These are phyloP conservation scores for Elsinoe batatas DNA, from an alignment of 2,329 filamentous ascomycete species.

Conservation along the genomic window DNA sequence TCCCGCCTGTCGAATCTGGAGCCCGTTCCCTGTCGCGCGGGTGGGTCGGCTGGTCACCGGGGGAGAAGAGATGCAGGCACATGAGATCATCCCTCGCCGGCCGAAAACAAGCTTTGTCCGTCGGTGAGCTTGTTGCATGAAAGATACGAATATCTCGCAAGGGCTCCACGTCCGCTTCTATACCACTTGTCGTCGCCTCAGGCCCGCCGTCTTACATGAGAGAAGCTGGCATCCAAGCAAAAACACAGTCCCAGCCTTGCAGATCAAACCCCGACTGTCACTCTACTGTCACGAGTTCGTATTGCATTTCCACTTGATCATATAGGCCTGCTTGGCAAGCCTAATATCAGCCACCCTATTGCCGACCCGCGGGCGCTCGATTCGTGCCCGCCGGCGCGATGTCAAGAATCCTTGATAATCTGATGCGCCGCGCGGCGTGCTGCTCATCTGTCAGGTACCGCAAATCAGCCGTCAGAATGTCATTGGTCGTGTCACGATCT, in stretches of 20 bases:
- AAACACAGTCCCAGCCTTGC: background rate
- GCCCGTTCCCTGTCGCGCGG: background rate
- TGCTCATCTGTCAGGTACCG: background rate
- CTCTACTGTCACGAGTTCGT: too few species aligned
- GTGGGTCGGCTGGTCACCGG: background rate
- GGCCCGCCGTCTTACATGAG: background rate
- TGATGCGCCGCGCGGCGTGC: slow-evolving; percentile 8
- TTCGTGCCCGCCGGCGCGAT: background rate
- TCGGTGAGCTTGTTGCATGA: background rate
- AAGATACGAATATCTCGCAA: background rate
- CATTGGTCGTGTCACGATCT: background rate
- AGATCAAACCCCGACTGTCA: background rate
- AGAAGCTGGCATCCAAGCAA: background rate
- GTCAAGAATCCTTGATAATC: background rate
- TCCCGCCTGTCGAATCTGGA: background rate
- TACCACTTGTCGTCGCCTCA: background rate
- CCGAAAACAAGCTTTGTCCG: slow-evolving; percentile 6
- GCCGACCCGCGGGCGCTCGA: background rate
- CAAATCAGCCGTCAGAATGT: background rate
- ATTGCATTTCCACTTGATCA: too few species aligned
- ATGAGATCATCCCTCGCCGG: slow-evolving; percentile 6
- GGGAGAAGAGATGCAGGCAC: background rate
- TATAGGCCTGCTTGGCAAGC: slow-evolving; percentile 1
- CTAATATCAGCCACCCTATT: slow-evolving; percentile 9
- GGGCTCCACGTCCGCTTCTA: background rate